These are phyloP conservation scores for Vachellia pachyceras DNA, from an alignment of 306 rosid species.

Conservation along the genomic window DNA sequence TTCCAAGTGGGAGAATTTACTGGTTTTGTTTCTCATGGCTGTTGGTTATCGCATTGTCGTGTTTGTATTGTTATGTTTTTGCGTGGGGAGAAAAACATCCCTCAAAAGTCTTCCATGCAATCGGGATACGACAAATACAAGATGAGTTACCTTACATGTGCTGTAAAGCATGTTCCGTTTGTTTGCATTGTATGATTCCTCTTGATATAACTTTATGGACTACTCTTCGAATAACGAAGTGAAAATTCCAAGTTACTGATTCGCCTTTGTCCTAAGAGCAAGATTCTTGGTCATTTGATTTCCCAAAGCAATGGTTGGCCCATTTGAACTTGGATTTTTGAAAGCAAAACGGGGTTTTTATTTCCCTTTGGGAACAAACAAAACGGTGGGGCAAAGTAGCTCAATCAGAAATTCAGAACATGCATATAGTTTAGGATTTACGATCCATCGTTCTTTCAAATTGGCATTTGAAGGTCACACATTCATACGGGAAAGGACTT, in stretches of 20 bases:
- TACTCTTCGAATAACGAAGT: constrained; percentile 7
- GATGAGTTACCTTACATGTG: constrained; percentile 48
- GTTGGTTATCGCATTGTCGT: constrained; percentile 77
- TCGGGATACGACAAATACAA: constrained; percentile 57
- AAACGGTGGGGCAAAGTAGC: neutral
- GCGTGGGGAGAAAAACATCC: constrained; percentile 49
- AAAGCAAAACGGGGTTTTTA: too few relatives aligned
- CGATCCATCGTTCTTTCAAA: too few relatives aligned
- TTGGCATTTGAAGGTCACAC: too few relatives aligned
- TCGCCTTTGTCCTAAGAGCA: neutral
- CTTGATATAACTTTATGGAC: constrained; percentile 44
- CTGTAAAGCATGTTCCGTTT: constrained; percentile 34
- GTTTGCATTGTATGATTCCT: constrained; percentile 46
- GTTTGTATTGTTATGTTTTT: constrained; percentile 61
- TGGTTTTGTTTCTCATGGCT: constrained; percentile 91
- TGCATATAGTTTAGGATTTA: too few relatives aligned
- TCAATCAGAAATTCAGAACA: neutral
- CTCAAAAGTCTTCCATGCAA: constrained; percentile 60
- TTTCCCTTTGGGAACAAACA: neutral
- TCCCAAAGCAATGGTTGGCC: neutral
- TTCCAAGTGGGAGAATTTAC: constrained; percentile 89
- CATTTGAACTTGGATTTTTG: neutral
- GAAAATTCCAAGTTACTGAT: constrained; percentile 33
- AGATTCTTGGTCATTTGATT: constrained; percentile 5
- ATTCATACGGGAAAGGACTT: too few relatives aligned